phyloP scores from a whole-genome alignment of 352 stramenopile species.

The Phytophthora pluvialis region DNA sequence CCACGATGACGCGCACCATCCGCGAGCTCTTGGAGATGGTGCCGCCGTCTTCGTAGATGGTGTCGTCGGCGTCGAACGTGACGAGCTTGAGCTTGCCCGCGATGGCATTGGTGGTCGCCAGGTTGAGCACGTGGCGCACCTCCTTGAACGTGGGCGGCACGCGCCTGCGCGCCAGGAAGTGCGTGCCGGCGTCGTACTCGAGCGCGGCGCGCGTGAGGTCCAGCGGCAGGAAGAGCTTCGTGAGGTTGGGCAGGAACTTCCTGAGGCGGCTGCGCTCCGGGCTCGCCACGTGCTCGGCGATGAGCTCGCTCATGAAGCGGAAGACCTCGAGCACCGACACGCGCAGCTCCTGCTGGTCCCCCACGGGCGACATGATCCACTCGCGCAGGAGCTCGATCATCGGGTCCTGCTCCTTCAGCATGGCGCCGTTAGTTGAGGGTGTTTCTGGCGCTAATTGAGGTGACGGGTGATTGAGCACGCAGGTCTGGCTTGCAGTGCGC shows the following conservation, averaged over 20 bases:
- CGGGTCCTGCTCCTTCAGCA: conserved; percentile 88
- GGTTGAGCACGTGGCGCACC: conserved; percentile 85
- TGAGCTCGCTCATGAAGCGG: conserved; percentile 76
- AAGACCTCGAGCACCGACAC: conserved; percentile 75
- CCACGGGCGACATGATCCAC: conserved; percentile 82
- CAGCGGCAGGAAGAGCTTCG: conserved; percentile 74
- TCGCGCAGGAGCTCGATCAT: conserved; percentile 88
- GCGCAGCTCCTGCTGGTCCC: conserved; percentile 63
- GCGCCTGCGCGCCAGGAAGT: conserved; percentile 79
- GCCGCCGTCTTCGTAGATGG: conserved; percentile 87
- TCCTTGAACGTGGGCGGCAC: conserved; percentile 88
- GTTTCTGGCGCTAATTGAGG: not conserved
- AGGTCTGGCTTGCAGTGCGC: no score
- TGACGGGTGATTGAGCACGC: not conserved
- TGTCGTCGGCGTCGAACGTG: conserved; percentile 88
- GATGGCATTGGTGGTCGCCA: conserved; percentile 80
- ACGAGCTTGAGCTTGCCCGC: conserved; percentile 79
- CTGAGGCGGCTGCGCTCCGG: conserved; percentile 51
- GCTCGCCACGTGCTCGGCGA: conserved; percentile 67
- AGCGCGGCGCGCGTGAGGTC: conserved; percentile 68
- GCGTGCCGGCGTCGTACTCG: conserved; percentile 74
- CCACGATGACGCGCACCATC: conserved; percentile 79
- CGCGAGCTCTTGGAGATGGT: conserved; percentile 66
- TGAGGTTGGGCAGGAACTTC: conserved; percentile 72
- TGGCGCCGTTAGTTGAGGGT: conserved; percentile 22